Conservation (phyloP, 805 yeast genomes). For the Candida germanica region DNA sequence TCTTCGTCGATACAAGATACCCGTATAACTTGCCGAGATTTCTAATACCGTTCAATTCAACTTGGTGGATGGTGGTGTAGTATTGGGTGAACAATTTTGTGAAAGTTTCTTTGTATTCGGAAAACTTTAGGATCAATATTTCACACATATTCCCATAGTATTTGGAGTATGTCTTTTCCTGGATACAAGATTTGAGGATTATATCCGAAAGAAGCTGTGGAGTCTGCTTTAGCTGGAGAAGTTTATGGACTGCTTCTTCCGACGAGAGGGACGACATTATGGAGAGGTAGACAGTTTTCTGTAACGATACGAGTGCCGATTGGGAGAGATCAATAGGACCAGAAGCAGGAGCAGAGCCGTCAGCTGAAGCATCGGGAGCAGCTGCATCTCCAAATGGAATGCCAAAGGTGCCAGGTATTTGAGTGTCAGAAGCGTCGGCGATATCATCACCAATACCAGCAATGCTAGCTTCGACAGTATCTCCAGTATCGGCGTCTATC, state of each 20-base stretch:
- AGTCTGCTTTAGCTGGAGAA: slow-evolving; percentile 47
- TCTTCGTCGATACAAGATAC: slow-evolving; percentile 69
- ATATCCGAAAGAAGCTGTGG: slow-evolving; percentile 63
- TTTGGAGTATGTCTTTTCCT: slow-evolving; percentile 83
- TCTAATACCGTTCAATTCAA: slow-evolving; percentile 69
- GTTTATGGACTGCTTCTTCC: slow-evolving; percentile 89
- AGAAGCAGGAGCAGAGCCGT: neutral
- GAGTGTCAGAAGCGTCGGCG: slow-evolving; percentile 53
- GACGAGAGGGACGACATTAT: slow-evolving; percentile 87
- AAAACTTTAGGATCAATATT: slow-evolving; percentile 37
- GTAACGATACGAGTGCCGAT: slow-evolving; percentile 57
- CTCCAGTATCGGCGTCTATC: too few relatives aligned
- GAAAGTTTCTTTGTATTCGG: slow-evolving; percentile 47
- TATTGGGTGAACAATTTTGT: slow-evolving; percentile 49
- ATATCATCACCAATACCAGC: slow-evolving; percentile 36
- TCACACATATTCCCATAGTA: slow-evolving; percentile 78
- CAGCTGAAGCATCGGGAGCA: slow-evolving; percentile 1
- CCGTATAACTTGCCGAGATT: slow-evolving; percentile 87
- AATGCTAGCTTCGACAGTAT: slow-evolving; percentile 44
- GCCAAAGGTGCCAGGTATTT: slow-evolving; percentile 36
- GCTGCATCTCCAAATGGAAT: slow-evolving; percentile 39
- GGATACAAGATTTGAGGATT: slow-evolving; percentile 76
- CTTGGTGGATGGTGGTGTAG: slow-evolving; percentile 59
- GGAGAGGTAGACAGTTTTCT: slow-evolving; percentile 75
- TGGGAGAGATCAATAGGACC: slow-evolving; percentile 59